Base-by-base conservation (phyloP, 2,329 filamentous ascomycete species). In the Claviceps sorghi region DNA sequence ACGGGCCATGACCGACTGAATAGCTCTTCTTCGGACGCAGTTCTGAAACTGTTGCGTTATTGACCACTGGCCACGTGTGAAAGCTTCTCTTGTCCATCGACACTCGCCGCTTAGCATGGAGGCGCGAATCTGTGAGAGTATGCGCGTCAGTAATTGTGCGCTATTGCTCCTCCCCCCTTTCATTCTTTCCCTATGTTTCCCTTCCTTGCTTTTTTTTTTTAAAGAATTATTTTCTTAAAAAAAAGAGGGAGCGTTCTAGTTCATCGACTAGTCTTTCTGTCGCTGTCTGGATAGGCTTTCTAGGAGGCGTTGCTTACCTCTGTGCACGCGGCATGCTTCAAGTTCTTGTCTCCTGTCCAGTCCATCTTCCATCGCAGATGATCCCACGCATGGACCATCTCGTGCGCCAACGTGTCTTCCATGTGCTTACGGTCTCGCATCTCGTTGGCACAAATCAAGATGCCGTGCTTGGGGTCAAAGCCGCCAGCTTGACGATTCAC, bases 311-410 rank as follows among this genome's bases (percentile, higher is more conserved):
- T 49, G 54, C 65, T 57, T 69, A 91, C 88, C 82, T 98, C 93
- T 52, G 90, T 85, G 67, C 93, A 98, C 52, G 93, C 93, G 38
- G 90, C 87, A 69, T 98, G 93, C 66, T 83, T 82, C 68, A 98
- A 66, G 65, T 88, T 74, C 72, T 72, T 86, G 60, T 77, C 73
- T 4, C 75, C 80, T n/a, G 72, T 68, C 72, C 86, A 87, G 64
- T 97, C 84, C 45, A 96, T 82, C 69, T 95, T 93, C 74, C 88
- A 98, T 57, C 91, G 74, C 60, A 97, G 64, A 66, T 95, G 86
- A 66, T 98, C 93, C 75, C 89, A 97, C 1, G 90, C 90, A 67
- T 98, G 93, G 51, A 98, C 86, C 88, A 98, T 94, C 72, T 98
- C 93, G 68, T 98, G 93, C 30, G 90, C 84, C 62, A 98, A 73